These are phyloP conservation scores for Pseudonitzschia delicatissima DNA, from an alignment of 108 stramenopile genomes.

Conservation along the genomic window DNA sequence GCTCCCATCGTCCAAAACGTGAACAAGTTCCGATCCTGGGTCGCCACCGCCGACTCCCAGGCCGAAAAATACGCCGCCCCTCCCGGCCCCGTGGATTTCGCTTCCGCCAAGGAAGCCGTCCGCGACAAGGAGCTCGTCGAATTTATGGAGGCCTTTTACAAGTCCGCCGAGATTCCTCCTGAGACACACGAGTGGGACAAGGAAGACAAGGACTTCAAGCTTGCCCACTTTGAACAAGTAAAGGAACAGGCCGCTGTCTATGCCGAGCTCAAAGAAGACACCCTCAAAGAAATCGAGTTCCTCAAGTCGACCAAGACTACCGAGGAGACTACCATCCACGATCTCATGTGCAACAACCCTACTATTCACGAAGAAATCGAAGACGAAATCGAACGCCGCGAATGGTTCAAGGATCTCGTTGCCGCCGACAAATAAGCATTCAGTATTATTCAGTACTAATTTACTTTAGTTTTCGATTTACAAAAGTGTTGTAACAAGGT, in stretches of 20 bases:
- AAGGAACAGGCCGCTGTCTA: conserved; percentile 52
- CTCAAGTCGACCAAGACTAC: conserved; percentile 72
- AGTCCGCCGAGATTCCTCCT: conserved; percentile 50
- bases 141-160: conserved; percentile 68
- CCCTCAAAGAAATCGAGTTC: conserved; percentile 47
- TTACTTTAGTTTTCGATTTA: too few species aligned
- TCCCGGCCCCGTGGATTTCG: conserved; percentile 81
- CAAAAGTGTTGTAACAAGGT: too few species aligned
- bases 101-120: conserved; percentile 62
- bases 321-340: conserved; percentile 60
- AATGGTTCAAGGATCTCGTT: conserved; percentile 88
- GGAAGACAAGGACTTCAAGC: conserved; percentile 68
- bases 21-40: conserved; percentile 77
- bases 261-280: conserved; percentile 42
- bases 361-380: conserved; percentile 84
- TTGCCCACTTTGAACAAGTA: conserved; percentile 70
- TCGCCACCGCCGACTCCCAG: conserved; percentile 72
- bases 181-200: conserved; percentile 69
- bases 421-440: conserved; percentile 1
- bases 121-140: conserved; percentile 77
- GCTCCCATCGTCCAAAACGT: conserved; percentile 71
- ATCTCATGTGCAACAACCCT: conserved; percentile 84
- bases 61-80: conserved; percentile 79
- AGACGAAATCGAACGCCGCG: conserved; percentile 81
- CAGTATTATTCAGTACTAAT: too few species aligned